Evolutionary conservation across 306 rosid genomes (phyloP), one percentile per base, ranked within the genome.

Genomic region (Ceratonia siliqua): DNA sequence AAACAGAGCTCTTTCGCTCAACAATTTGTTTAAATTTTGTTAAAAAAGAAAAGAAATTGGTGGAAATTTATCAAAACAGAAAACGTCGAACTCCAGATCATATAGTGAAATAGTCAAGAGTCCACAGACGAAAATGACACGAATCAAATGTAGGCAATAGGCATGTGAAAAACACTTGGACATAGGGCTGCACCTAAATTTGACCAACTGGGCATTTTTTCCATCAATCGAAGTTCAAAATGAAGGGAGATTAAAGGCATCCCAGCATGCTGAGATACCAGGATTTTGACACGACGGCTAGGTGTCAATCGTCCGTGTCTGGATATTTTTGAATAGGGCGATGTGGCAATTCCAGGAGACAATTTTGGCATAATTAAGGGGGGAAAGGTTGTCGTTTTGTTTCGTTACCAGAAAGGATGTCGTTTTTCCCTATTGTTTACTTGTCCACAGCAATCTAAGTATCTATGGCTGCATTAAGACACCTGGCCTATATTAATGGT

Each of bases 181-280:
- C 46, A 48, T 1, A 58, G 14, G 53, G 72, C 43, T 4, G 81
- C 81, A 54, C 70, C 81, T 69, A 69, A 59, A 12, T 68, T 61
- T 77, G 81, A 77, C 76, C 21, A 42, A 32, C 27, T 18, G 8
- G 43, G 8, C 62, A 43, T 22, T 36, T 62, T 53, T 28, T 24
- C 18, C 57, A 13, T 41, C 36, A 53, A n/a, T n/a, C n/a, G n/a
- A 75, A 53, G 65, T 25, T 65, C 62, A 25, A 12, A 52, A 65
- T 39, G 66, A 35, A 35, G 24, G 18, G 8, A 73, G 8, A 61
- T 61, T 59, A 1, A 6, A 4, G 27, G 8, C 22, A 35, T 35
- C 63, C 42, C 21, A 13, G 43, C 58, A 45, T 73, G 46, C 58
- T 36, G 14, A 3, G 46, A 7, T 17, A 15, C 7, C 45, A 28